These are phyloP conservation scores for Plasmodium knowlesi DNA, from an alignment of 169 alveolate genomes.

Conservation along the genomic window DNA sequence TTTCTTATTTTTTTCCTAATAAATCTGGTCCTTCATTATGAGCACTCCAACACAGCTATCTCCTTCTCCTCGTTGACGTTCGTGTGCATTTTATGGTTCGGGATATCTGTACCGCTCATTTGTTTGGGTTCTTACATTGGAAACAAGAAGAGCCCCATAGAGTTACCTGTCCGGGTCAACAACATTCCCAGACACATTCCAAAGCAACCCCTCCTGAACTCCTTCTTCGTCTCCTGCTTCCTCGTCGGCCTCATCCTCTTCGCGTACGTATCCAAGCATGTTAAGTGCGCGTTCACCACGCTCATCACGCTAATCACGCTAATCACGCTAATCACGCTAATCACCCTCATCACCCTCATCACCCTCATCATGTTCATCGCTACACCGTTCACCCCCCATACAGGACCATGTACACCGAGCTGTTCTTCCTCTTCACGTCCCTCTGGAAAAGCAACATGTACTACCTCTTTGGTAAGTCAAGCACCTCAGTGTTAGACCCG, in stretches of 20 bases:
- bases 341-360: too few relatives aligned
- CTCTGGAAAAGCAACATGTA: constrained; percentile 89
- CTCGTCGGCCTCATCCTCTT: constrained; percentile 87
- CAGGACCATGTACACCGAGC: constrained; percentile 84
- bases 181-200: constrained; percentile 90
- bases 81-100: constrained; percentile 80
- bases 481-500: background rate
- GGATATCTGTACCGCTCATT: constrained; percentile 88
- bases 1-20: constrained; percentile 22
- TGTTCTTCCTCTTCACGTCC: constrained; percentile 82
- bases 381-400: background rate
- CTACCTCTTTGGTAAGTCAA: constrained; percentile 82
- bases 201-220: constrained; percentile 86
- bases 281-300: background rate
- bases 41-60: constrained; percentile 56
- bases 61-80: constrained; percentile 38
- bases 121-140: constrained; percentile 85
- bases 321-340: too few relatives aligned
- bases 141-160: constrained; percentile 80
- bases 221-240: constrained; percentile 77
- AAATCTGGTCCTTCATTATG: constrained; percentile 40
- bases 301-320: too few relatives aligned
- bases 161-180: constrained; percentile 89
- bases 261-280: constrained; percentile 61
- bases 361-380: too few relatives aligned